Percentiles rank a stretch among this genome's conserved stretches.
Conservation (phyloP, 2,329 filamentous ascomycete genomes). For the Metarhizium robertsii region DNA sequence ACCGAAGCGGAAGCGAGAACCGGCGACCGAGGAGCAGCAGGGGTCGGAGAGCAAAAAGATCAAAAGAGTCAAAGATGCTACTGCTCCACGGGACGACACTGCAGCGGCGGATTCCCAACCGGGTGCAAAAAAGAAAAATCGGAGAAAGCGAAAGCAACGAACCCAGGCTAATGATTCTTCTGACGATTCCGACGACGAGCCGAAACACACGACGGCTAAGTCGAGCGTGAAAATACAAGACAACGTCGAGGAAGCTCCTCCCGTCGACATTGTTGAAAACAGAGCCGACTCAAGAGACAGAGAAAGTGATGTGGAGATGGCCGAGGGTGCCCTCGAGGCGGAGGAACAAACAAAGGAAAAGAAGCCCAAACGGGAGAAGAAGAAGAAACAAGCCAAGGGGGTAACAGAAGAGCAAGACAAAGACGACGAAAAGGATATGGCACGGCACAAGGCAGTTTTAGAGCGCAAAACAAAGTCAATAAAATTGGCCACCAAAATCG, state of each 20-base stretch:
- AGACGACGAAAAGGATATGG: slow-evolving; percentile 19
- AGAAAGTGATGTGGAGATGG: slow-evolving; percentile 1
- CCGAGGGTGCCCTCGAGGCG: neutral
- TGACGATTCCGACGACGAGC: slow-evolving; percentile 12
- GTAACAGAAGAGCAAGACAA: slow-evolving; percentile 11
- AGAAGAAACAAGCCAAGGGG: slow-evolving; percentile 19
- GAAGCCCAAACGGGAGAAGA: slow-evolving; percentile 4
- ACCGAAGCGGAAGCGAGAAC: slow-evolving; percentile 28
- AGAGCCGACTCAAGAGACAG: neutral
- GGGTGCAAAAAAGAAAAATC: slow-evolving; percentile 17
- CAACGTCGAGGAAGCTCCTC: neutral
- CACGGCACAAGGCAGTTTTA: slow-evolving; percentile 41
- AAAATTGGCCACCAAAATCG: slow-evolving; percentile 34
- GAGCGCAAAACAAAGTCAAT: slow-evolving; percentile 48
- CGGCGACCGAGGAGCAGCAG: slow-evolving; percentile 18
- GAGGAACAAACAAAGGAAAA: neutral
- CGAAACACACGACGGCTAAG: slow-evolving; percentile 6
- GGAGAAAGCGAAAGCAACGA: slow-evolving; percentile 26
- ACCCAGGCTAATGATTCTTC: slow-evolving; percentile 15
- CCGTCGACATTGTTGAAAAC: neutral
- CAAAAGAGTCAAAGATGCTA: slow-evolving; percentile 11
- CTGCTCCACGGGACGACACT: slow-evolving; percentile 10
- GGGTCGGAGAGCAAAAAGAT: slow-evolving; percentile 25
- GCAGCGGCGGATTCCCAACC: slow-evolving; percentile 1
- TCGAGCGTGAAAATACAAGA: neutral